Conservation (phyloP, 371 early-diverging fungal genomes). For the Apophysomyces ossiformis region DNA sequence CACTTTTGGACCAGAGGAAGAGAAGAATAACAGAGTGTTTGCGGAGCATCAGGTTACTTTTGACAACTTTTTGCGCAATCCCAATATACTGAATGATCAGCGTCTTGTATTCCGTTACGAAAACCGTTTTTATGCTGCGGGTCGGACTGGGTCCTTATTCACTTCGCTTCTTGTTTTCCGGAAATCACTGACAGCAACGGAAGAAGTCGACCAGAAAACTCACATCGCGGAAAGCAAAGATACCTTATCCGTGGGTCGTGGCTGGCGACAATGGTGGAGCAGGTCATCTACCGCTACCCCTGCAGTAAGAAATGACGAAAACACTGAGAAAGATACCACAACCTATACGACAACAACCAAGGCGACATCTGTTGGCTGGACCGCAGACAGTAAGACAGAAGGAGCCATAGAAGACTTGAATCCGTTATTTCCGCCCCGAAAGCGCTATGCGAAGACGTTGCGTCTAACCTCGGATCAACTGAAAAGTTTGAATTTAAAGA, state of each 20-base stretch:
- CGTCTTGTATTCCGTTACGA: constrained; percentile 69
- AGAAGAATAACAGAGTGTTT: constrained; percentile 65
- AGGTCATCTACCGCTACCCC: constrained; percentile 46
- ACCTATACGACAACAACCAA: constrained; percentile 49
- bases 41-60: constrained; percentile 59
- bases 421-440: constrained; percentile 21
- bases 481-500: constrained; percentile 77
- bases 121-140: constrained; percentile 54
- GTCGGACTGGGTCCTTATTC: constrained; percentile 53
- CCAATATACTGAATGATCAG: constrained; percentile 67
- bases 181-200: constrained; percentile 20
- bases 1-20: constrained; percentile 40
- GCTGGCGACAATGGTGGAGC: constrained; percentile 59
- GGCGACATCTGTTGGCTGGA: constrained; percentile 49
- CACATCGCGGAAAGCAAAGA: constrained; percentile 36
- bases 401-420: constrained; percentile 2
- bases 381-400: constrained; percentile 24
- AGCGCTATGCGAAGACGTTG: constrained; percentile 86
- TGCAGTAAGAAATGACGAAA: constrained; percentile 10
- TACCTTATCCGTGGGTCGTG: constrained; percentile 44
- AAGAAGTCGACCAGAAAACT: neutral
- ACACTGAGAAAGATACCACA: constrained; percentile 24
- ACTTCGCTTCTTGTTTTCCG: constrained; percentile 58
- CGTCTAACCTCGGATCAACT: constrained; percentile 93
- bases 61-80: constrained; percentile 66